These are phyloP conservation scores for Phytophthora syringae DNA, from an alignment of 352 stramenopile genomes.

Conservation along the genomic window DNA sequence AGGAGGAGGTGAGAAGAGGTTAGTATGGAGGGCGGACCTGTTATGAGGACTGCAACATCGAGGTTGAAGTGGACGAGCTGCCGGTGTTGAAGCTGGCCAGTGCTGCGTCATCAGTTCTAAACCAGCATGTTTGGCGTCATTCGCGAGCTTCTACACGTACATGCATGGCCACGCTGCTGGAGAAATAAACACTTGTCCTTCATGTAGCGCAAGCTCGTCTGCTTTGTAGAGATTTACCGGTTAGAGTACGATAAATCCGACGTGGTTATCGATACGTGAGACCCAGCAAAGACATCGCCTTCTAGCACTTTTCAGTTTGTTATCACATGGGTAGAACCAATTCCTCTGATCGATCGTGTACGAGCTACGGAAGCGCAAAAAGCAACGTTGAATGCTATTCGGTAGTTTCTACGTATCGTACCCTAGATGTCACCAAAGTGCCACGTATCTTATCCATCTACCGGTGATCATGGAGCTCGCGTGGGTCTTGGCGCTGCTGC, in stretches of 20 bases:
- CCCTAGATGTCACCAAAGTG: conserved; percentile 1
- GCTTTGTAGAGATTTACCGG: background rate
- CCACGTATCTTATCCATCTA: conserved; percentile 36
- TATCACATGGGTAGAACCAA: too few relatives aligned
- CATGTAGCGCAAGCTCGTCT: background rate
- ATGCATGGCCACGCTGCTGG: background rate
- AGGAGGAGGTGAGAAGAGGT: background rate
- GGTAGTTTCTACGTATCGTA: too few relatives aligned
- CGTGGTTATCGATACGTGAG: too few relatives aligned
- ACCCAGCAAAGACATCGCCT: too few relatives aligned
- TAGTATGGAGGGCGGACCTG: conserved; percentile 9
- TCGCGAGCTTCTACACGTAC: background rate
- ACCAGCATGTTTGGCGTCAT: background rate
- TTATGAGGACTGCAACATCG: background rate
- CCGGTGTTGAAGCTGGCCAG: conserved; percentile 17
- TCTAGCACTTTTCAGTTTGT: too few relatives aligned
- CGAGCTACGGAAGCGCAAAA: too few relatives aligned
- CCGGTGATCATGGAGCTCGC: conserved; percentile 36
- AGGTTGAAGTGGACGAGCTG: background rate
- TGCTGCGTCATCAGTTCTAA: conserved; percentile 31
- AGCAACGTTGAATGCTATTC: too few relatives aligned
- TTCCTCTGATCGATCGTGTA: too few relatives aligned
- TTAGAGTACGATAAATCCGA: too few relatives aligned
- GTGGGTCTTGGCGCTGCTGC: conserved; percentile 66
- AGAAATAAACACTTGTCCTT: background rate